phyloP scores from a whole-genome alignment of 805 yeast species.

The Nakazawaea sp. region DNA sequence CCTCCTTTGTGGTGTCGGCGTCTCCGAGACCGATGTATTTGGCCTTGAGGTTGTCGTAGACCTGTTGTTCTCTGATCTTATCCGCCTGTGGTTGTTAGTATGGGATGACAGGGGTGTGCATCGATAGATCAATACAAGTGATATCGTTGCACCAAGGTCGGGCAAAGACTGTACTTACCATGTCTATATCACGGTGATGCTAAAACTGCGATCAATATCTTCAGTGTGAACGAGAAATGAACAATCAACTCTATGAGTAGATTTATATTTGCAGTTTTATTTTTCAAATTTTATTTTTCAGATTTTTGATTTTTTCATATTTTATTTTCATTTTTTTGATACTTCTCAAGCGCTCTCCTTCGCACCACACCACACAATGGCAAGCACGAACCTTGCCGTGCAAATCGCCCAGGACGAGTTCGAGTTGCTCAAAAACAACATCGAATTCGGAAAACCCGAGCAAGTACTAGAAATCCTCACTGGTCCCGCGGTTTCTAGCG shows the following conservation, averaged over 20 bases:
- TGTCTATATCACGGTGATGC: too few species aligned
- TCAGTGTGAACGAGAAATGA: too few species aligned
- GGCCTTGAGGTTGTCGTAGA: conserved; percentile 46
- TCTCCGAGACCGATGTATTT: conserved; percentile 74
- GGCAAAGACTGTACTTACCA: too few species aligned
- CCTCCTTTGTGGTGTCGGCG: conserved; percentile 60
- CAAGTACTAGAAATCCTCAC: background rate
- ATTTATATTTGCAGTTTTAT: too few species aligned
- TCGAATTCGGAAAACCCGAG: conserved; percentile 5
- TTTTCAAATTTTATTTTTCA: background rate
- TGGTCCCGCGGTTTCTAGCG: background rate
- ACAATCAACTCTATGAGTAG: too few species aligned
- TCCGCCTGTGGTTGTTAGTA: conserved; percentile 41
- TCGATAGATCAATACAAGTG: too few species aligned
- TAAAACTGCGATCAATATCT: too few species aligned
- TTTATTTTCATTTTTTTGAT: background rate
- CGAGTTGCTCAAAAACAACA: conserved; percentile 5
- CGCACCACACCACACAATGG: background rate
- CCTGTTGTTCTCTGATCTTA: conserved; percentile 52
- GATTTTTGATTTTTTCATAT: background rate
- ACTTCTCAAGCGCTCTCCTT: background rate
- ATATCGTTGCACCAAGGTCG: too few species aligned
- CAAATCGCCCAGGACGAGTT: conserved; percentile 8
- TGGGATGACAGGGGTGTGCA: too few species aligned
- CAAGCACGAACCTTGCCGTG: conserved; percentile 4